Base-by-base conservation (phyloP, 164 flowering plant species). In the Vitis labrusca region DNA sequence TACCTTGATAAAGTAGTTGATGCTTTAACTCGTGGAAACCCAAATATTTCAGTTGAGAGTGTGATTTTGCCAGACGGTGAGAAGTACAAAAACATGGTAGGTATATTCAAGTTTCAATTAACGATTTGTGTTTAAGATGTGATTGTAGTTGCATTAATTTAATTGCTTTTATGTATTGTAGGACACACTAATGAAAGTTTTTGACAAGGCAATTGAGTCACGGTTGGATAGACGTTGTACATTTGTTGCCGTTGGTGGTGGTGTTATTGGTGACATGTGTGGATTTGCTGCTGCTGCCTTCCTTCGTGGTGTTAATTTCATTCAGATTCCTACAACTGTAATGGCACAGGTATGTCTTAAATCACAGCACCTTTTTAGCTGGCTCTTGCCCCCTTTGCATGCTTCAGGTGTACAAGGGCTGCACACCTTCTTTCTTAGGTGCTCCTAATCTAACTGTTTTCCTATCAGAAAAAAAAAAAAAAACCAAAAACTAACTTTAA, bases 201-300 rank as follows among this genome's bases (percentile, higher is more conserved):
- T 93, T 76, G 97, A 93, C 79, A 96, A 96, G 80, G 99, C 99
- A 15, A 90, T 91, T 73, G 98, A 88, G 81, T 86, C 98, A 63
- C 82, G 97, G 14, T 71, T 93, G 75, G 99, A 96, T 73, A 78
- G 99, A 12, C 84, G 90, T 12, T 86, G 86, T 61, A 96, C 99
- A 64, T 92, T 96, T 83, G 95, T 96, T 68, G 99, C 99, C 51
- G 97, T 96, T 71, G 99, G 99, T 56, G 99, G 99, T 63, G 99
- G 99, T 61, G 99, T 96, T 16, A 96, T 96, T 64, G 99, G 99
- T 75, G 99, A 96, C 71, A 93, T 96, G 99, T 96, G 98, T 85
- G 99, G 99, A 30, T 96, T 67, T 81, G 99, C 99, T 60, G 99
- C 99, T 68, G 93, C 99, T 50, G 70, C 98, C 60, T 93, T 81